Evolutionary conservation across 352 stramenopile genomes (phyloP), one percentile per base, ranked within the genome.

Genomic region (Stramenopiles sp.): DNA sequence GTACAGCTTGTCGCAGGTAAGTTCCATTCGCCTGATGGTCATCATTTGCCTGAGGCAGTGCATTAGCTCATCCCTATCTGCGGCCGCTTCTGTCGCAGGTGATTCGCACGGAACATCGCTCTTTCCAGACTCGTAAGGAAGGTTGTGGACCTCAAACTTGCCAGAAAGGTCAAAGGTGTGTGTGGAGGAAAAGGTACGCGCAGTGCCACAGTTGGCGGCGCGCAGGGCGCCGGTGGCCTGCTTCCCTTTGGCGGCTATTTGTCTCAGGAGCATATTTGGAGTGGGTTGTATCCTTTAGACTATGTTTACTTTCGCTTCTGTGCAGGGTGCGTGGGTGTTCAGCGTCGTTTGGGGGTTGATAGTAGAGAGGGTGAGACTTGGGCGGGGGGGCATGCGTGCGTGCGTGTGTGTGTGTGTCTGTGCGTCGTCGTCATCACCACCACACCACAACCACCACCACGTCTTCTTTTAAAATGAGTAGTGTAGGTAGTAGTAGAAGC

Each of bases 1-100:
- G 92, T 99, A 99, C 88, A 99, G 96, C 83, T 98, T 99, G 87
- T 99, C 97, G 85, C 95, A 98, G 7, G 97, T 98, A 87, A 99
- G 99, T 89, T 99, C 97, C 96, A 99, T 99, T 81, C 97, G 93
- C 83, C 97, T 93, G 94, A 99, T 99, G 22, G 92, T 98, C 92
- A 99, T 99, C 97, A 99, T 99, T 76, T 97, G 85, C 86, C 95
- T 89, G 87, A 99, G 98, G 87, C 97, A 98, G 14, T 85, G 84
- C 80, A 98, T 82, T 80, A 99, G 87, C 85, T 99, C 96, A 81
- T 99, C 94, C 83, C 97, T 97, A 55, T 55, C 39, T 14, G 39
- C 14, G 4, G 39, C 14, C 14, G 39, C 39, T 14, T 14, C 14
- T 14, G 14, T 55, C 14, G 4, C 39, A 14, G 39, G 39, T 55